These are phyloP conservation scores for Cupressus sempervirens DNA, from an alignment of 75 land plant species.

Conservation along the genomic window DNA sequence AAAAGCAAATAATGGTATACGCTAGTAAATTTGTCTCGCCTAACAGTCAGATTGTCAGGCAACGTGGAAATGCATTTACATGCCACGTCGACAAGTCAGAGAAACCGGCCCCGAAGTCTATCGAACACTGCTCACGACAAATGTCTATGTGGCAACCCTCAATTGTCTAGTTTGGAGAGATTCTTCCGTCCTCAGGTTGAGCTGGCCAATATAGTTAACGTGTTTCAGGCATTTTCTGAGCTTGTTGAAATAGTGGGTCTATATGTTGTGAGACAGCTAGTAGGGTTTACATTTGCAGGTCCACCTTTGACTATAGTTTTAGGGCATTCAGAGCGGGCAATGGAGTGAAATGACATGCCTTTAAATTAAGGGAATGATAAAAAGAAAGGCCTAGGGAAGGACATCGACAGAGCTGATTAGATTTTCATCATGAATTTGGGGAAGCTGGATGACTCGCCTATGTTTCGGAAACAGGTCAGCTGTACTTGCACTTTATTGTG, in stretches of 20 bases:
- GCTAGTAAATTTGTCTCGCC: too few relatives aligned
- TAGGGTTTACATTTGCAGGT: constrained; percentile 2
- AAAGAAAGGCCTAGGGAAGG: background rate
- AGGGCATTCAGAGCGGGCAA: background rate
- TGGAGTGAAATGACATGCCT: background rate
- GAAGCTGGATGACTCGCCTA: constrained; percentile 87
- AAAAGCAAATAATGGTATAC: too few relatives aligned
- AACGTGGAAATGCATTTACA: too few relatives aligned
- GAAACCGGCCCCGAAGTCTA: background rate
- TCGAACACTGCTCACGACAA: background rate
- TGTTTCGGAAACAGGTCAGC: constrained; percentile 88
- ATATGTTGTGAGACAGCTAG: background rate
- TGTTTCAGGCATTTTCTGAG: background rate
- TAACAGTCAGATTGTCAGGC: too few relatives aligned
- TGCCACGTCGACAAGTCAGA: too few relatives aligned
- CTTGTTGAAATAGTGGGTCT: background rate
- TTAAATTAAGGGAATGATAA: background rate
- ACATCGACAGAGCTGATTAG: background rate
- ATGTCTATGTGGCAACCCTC: background rate
- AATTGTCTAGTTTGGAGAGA: background rate
- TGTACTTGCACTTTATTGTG: background rate
- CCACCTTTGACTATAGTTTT: background rate
- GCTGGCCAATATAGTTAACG: background rate
- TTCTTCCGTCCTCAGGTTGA: background rate
- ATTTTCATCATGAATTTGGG: background rate